phyloP scores from a whole-genome alignment of 345 rosid genomes.

The Hevea brasiliensis region DNA sequence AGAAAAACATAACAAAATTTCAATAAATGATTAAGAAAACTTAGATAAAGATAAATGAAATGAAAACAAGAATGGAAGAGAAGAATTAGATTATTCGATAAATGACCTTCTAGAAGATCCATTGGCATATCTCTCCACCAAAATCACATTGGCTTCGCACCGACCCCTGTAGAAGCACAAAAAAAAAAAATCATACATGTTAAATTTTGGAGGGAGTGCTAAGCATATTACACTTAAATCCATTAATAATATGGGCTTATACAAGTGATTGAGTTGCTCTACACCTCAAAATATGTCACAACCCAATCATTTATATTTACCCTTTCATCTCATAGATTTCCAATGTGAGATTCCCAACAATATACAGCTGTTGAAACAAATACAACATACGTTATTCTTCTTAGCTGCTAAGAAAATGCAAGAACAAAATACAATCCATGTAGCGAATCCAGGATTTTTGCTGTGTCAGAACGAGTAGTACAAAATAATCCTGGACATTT shows the following conservation, averaged over 20 bases:
- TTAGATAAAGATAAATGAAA: neutral
- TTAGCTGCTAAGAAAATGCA: neutral
- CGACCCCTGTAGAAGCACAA: constrained; percentile 31
- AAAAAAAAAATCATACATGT: constrained; percentile 9
- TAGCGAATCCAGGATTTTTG: neutral
- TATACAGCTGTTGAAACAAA: neutral
- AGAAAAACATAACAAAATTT: too few relatives aligned
- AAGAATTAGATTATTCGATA: too few relatives aligned
- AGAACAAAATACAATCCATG: neutral
- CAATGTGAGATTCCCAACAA: too few relatives aligned
- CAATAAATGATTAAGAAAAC: neutral
- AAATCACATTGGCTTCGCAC: constrained; percentile 29
- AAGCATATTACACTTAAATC: too few relatives aligned
- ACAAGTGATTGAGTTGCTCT: too few relatives aligned
- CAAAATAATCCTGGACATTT: neutral
- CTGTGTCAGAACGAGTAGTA: too few relatives aligned
- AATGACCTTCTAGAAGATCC: constrained; percentile 74
- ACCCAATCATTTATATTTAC: too few relatives aligned
- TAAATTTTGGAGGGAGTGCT: too few relatives aligned
- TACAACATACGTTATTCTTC: neutral
- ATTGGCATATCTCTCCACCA: constrained; percentile 81
- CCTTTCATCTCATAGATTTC: too few relatives aligned
- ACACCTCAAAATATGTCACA: too few relatives aligned
- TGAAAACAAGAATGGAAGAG: neutral
- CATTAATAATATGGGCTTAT: too few relatives aligned